Base-by-base conservation (phyloP, 1,139 yeast genomes). In the Protomyces pachydermus region DNA sequence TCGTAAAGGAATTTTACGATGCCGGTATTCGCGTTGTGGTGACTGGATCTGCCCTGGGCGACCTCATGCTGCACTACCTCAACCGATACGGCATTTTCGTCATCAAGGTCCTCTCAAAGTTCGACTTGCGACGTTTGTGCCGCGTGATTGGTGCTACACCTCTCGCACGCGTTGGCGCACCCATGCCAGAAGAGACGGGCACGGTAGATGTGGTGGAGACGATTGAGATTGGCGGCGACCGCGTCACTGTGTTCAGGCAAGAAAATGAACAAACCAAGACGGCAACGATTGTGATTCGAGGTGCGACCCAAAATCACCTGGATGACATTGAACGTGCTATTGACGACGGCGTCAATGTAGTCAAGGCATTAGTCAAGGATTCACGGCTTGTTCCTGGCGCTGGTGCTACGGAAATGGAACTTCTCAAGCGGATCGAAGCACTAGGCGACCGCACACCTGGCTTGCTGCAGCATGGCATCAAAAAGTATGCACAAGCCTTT, bases 81-180 rank as follows among this genome's bases (percentile, higher is more conserved):
- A 90, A 93, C 79, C 86, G 95, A 76, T 86, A 87, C 73, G 87
- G 86, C 45, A 87, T 93, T 61, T 79, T 93, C 68, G 93, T 91
- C 32, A 82, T 93, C 76, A 87, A 88, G 74, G 96, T 93, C 53
- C 93, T 96, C 67, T 87, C 96, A 66, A 93, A 93, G 75, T 93
- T 93, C 73, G 98, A 93, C 74, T 79, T 93, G 68, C 86, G 98
- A 79, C 86, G 98, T 75, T 80, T 93, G 67, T 88, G 96, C 73
- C 87, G 97, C 74, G 98, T 93, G 20, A 91, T 97, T 78, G 98
- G 98, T 60, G 98, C 98, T 53, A 88, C 97, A 23, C 97, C 98
- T 65, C 80, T 91, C 73, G 95, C 97, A 62, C 83, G 97, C 76
- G 81, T 95, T 66, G 97, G 97, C 69, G 96, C 97, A 0, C 98